Base-by-base conservation (phyloP, 805 yeast species). In the Kodamaea kaohsiungensis region DNA sequence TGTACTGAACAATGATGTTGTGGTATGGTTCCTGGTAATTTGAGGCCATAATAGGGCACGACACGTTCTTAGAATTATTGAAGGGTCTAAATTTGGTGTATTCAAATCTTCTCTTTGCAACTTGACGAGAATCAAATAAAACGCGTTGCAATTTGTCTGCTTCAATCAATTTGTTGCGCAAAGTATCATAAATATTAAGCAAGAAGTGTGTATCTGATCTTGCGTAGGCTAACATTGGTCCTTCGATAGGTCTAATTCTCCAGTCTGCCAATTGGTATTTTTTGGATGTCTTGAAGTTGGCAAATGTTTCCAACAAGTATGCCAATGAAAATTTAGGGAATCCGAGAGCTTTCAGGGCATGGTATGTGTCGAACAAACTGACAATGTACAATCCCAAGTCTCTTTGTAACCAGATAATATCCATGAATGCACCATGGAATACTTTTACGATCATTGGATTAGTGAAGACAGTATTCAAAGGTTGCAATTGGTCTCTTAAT, bases 241-340 rank as follows among this genome's bases (percentile, higher is more conserved):
- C 68, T 1, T 89, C 81, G 50, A 95, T 72, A 0, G 99, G 99
- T 59, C 99, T 80, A 6, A 87, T 72, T 66, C 99, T 82, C 99
- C 99, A 95, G 70, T 95, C 99, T 0, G 98, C 96, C 56, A 92
- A 73, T 71, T 95, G 99, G 71, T 92, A 95, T 71, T 92, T 89
- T 64, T 95, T 95, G 12, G 97, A 89, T 0, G 99, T 91, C 59
- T 84, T 85, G 70, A 95, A 95, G 45, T 83, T 78, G 2, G 95
- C 96, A 69, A 79, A 90, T 22, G 79, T 79, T 63, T 93, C 96
- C 51, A 95, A 76, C 48, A 95, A 75, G 66, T 83, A 90, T 0
- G 98, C 97, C 51, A 95, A 78, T 48, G 97, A 87, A 64, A 87
- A 87, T 63, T 85, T 87, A 5, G 96, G 91, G 55, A 91, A 80